These are phyloP conservation scores for Samsoniella hepiali DNA, from an alignment of 2,329 filamentous ascomycete genomes.

Conservation along the genomic window DNA sequence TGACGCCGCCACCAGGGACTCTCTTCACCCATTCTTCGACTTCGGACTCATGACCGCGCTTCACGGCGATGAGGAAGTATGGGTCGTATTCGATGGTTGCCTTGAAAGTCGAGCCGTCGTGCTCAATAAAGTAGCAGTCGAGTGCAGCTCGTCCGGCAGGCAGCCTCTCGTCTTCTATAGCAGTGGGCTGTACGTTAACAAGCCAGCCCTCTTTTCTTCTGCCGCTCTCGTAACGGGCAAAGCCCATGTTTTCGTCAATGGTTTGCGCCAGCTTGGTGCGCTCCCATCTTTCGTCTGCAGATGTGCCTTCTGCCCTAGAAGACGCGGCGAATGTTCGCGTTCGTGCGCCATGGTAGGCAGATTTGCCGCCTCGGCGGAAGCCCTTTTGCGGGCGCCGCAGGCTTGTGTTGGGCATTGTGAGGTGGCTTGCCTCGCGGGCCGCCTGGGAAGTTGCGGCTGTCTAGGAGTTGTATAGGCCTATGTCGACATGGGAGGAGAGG, in stretches of 20 bases:
- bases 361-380: conserved; percentile 65
- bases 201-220: conserved; percentile 84
- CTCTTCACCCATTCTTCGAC: conserved; percentile 93
- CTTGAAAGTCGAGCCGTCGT: conserved; percentile 87
- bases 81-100: conserved; percentile 95
- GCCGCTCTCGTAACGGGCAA: conserved; percentile 84
- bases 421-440: conserved; percentile 13
- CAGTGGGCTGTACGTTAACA: conserved; percentile 89
- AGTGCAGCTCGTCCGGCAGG: conserved; percentile 83
- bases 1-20: conserved; percentile 71
- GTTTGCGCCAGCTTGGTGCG: conserved; percentile 75
- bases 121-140: conserved; percentile 95
- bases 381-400: conserved; percentile 61
- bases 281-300: conserved; percentile 89
- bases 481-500: conserved; percentile 14
- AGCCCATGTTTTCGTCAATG: conserved; percentile 95
- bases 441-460: conserved; percentile 4
- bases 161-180: conserved; percentile 78
- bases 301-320: conserved; percentile 78
- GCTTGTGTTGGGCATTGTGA: conserved; percentile 57
- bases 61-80: conserved; percentile 90
- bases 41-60: conserved; percentile 82
- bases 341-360: conserved; percentile 63
- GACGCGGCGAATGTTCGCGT: conserved; percentile 78
- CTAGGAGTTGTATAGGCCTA: conserved; percentile 10